These are phyloP conservation scores for Stenocarpella maydis DNA, from an alignment of 2,329 filamentous ascomycete genomes.

Conservation along the genomic window DNA sequence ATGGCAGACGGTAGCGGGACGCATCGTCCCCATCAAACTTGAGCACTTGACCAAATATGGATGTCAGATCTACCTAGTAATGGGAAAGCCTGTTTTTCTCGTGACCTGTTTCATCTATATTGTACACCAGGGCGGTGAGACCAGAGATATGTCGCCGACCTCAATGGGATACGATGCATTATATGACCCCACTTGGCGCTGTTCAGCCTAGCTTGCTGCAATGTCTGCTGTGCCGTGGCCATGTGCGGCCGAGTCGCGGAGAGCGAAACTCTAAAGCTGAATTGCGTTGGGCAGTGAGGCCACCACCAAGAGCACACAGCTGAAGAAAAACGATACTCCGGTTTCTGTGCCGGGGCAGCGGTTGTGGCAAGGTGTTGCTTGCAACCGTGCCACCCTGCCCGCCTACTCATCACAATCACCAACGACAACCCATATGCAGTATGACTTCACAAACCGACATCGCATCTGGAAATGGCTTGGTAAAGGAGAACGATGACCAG, in stretches of 20 bases:
- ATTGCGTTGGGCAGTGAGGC: not conserved
- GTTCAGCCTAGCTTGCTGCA: slow-evolving; percentile 17
- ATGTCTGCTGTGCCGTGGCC: not conserved
- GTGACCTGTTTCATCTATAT: not conserved
- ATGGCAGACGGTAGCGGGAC: not conserved
- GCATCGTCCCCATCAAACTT: not conserved
- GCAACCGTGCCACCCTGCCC: not conserved
- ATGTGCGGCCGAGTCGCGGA: not conserved
- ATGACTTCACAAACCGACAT: not conserved
- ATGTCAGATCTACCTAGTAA: not conserved
- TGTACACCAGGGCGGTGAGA: not conserved
- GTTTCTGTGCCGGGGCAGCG: not conserved
- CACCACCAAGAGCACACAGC: not conserved
- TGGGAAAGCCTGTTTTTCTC: not conserved
- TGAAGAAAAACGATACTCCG: slow-evolving; percentile 8
- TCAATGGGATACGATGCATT: not conserved
- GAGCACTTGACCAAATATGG: not conserved
- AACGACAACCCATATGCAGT: not conserved
- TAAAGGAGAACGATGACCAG: not conserved
- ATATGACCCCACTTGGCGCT: not conserved
- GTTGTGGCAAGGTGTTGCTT: slow-evolving; percentile 3
- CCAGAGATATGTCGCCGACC: not conserved
- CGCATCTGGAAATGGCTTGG: not conserved
- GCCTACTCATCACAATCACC: not conserved
- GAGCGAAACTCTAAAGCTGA: slow-evolving; percentile 1